Percentiles rank a stretch among this genome's conserved stretches.
These are phyloP conservation scores for Basidiobolus heterosporus DNA, from an alignment of 371 early-diverging fungal species.

Conservation along the genomic window DNA sequence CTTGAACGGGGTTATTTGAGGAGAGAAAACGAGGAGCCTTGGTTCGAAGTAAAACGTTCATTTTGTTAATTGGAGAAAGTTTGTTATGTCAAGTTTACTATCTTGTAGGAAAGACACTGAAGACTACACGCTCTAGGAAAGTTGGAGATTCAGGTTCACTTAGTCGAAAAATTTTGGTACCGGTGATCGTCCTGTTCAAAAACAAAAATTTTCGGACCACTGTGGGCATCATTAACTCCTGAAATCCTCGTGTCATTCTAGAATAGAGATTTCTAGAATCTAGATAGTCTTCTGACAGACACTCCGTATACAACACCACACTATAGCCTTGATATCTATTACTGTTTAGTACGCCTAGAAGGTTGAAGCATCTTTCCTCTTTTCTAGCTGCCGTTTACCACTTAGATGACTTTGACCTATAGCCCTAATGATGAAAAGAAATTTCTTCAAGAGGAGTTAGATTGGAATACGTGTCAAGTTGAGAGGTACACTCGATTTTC, in stretches of 20 bases:
- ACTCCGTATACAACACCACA: too few relatives aligned
- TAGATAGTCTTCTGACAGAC: too few relatives aligned
- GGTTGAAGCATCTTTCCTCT: too few relatives aligned
- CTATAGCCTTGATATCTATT: too few relatives aligned
- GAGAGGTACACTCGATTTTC: slow-evolving; percentile 1
- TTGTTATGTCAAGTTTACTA: too few relatives aligned
- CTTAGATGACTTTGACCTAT: slow-evolving; percentile 1
- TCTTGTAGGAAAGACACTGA: slow-evolving; percentile 1
- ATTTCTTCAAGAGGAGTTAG: neutral
- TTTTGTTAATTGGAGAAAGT: neutral
- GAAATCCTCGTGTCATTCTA: too few relatives aligned
- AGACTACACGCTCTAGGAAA: slow-evolving; percentile 1
- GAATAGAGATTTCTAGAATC: too few relatives aligned
- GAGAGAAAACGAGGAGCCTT: neutral
- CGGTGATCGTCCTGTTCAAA: neutral
- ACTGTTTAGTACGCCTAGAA: too few relatives aligned
- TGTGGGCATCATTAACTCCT: too few relatives aligned
- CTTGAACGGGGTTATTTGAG: neutral
- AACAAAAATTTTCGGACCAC: neutral
- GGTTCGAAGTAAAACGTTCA: neutral
- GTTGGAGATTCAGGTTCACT: too few relatives aligned
- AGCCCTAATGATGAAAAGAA: slow-evolving; percentile 1
- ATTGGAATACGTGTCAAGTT: neutral
- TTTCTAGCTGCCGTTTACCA: too few relatives aligned
- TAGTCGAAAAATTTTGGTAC: neutral